Conservation (phyloP, 2,329 filamentous ascomycete genomes). For the Neospermospora avenae region DNA sequence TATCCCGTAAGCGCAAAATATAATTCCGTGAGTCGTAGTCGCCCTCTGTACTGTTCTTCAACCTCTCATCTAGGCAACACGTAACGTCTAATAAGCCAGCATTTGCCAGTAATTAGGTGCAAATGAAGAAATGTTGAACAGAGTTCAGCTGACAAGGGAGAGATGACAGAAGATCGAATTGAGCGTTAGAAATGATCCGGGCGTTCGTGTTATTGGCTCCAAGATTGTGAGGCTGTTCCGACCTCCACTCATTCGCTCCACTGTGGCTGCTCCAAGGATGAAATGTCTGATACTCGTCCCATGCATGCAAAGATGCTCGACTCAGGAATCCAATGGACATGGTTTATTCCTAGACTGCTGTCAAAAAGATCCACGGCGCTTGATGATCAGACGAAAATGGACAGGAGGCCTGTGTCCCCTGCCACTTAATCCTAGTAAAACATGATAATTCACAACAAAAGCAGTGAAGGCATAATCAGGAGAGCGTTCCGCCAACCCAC, state of each 20-base stretch:
- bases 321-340: not conserved
- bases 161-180: not conserved
- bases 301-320: not conserved
- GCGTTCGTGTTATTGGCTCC: slow-evolving; percentile 5
- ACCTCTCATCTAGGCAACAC: not conserved
- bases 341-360: not conserved
- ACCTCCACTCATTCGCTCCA: not conserved
- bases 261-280: not conserved
- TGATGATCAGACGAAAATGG: not conserved
- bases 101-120: not conserved
- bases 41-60: not conserved
- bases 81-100: not conserved
- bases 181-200: not conserved
- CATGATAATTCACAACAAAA: not conserved
- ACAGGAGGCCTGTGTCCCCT: not conserved
- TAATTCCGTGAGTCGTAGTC: too few species aligned
- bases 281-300: not conserved
- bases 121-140: not conserved
- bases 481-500: slow-evolving; percentile 1
- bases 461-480: not conserved
- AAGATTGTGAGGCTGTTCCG: not conserved
- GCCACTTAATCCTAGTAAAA: not conserved
- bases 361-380: not conserved
- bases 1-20: too few species aligned
- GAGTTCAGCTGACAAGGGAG: not conserved